Evolutionary conservation across 768 basidiomycete species (phyloP), one percentile per base, ranked within the genome.

Genomic region (Cantharellus anzutake): DNA sequence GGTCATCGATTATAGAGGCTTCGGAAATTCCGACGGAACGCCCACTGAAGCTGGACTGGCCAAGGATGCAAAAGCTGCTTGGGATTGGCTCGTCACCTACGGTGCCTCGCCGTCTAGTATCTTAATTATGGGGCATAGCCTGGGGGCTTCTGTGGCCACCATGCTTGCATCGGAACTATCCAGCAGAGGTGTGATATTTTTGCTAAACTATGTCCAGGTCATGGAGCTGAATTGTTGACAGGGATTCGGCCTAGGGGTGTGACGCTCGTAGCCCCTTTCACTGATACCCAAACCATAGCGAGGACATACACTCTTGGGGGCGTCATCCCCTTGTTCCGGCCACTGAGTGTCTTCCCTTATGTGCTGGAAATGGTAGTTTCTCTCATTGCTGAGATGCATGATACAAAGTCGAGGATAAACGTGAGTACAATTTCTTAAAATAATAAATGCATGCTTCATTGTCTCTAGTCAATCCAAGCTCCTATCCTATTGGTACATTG

Each of bases 1-100:
- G 35, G 81, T 80, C 1, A 80, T 89, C 41, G 94, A 98, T 70
- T 98, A 97, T 68, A 80, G 93, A 56, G 93, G 93, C 1, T 98
- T 85, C 65, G 94, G 74, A 2, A 92, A 97, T 66, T 93, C 89
- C 59, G 76, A 78, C 1, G 89, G 90, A 0, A 69, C 70, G 0
- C 94, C 94, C 0, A 82, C 78, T 35, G 84, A 93, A 68, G 69
- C 68, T 5, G 94, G 93, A 0, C 72, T 97, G 0, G 73, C 42
- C 7, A 38, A 51, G 14, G 87, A 98, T 66, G 89, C 86, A 0
- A 74, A 79, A 42, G 77, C 87, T 0, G 87, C 83, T 0, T 94
- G 82, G 78, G 78, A 86, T 65, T 96, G 84, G 83, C 70, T 91
- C 4, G 66, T 80, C 4, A 67, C 69, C 4, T 74, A 78, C 29